Evolutionary conservation across 441 rosid genomes (phyloP), one percentile per base, ranked within the genome.

Genomic region (Raphanus hybrid): DNA sequence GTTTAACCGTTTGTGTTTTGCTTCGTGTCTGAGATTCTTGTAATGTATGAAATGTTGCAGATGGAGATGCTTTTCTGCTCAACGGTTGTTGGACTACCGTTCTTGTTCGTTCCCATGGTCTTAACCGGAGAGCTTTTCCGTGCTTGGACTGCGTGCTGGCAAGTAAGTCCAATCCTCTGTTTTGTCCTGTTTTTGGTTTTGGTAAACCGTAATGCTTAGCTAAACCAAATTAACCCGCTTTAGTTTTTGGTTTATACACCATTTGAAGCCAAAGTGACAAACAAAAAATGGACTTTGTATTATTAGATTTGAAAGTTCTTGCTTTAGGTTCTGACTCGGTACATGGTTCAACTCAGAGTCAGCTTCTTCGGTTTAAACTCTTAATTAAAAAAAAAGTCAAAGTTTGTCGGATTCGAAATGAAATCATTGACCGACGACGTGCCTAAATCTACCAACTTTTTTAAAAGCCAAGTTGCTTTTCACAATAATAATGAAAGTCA

Each of bases 61-160:
- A 89, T 88, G 97, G 98, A 93, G 87, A 93, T 93, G 98, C 80
- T 93, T 78, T 90, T 91, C 78, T 93, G 98, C 78, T 90, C 98
- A 6, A 91, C 97, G 0, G 86, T 90, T 52, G 92, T 90, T 26
- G 97, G 98, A 20, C 79, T 93, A 80, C 98, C 98, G 1, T 88
- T 91, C 83, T 83, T 93, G 88, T 82, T 89, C 72, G 92, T 92
- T 45, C 98, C 98, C 62, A 93, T 91, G 98, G 63, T 93, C 48
- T 71, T 93, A 54, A 93, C 96, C 3, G 97, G 97, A 61, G 97
- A 93, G 71, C 62, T 93, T 50, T 88, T 88, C 76, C 86, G 64
- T 75, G 97, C 96, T 14, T 93, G 97, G 98, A 85, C 77, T 81
- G 89, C 98, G 20, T 93, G 98, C 67, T 84, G 89, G 4, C 87